Evolutionary conservation across 768 basidiomycete genomes (phyloP).

Genomic region (Hygrophorus russula): DNA sequence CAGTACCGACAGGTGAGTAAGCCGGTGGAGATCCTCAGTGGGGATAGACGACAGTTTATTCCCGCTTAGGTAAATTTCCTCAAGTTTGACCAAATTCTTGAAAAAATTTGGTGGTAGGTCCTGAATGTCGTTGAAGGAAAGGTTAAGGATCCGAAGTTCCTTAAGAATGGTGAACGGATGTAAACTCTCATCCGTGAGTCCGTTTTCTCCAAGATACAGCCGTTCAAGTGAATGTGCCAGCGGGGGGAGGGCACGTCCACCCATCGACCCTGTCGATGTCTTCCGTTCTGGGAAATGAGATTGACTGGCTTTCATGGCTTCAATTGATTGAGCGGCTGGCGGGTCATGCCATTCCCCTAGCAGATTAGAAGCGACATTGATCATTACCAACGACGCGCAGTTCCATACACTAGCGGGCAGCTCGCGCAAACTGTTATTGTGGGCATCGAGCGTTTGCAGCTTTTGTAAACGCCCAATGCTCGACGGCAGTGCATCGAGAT

Average conservation of each 20-base stretch:
- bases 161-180: conserved; percentile 64
- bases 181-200: conserved; percentile 68
- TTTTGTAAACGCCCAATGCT: conserved; percentile 68
- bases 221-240: conserved; percentile 63
- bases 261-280: conserved; percentile 23
- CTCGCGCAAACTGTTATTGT: conserved; percentile 80
- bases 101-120: conserved; percentile 77
- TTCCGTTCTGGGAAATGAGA: conserved; percentile 26
- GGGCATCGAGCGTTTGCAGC: conserved; percentile 71
- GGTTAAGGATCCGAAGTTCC: conserved; percentile 73
- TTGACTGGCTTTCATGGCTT: neutral
- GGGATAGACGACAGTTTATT: conserved; percentile 87
- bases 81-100: conserved; percentile 52
- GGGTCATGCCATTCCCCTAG: conserved; percentile 65
- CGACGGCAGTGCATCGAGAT: conserved; percentile 62
- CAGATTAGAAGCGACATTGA: conserved; percentile 88
- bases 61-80: conserved; percentile 91
- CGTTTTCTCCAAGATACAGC: conserved; percentile 87
- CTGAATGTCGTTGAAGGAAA: conserved; percentile 91
- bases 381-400: conserved; percentile 54
- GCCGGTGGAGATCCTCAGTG: conserved; percentile 71
- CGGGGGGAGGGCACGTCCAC: conserved; percentile 31
- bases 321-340: conserved; percentile 16
- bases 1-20: conserved; percentile 59
- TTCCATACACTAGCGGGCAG: conserved; percentile 76